Evolutionary conservation across 2,329 filamentous ascomycete genomes (phyloP), one percentile per base, ranked within the genome.

Genomic region (Calycina marina): DNA sequence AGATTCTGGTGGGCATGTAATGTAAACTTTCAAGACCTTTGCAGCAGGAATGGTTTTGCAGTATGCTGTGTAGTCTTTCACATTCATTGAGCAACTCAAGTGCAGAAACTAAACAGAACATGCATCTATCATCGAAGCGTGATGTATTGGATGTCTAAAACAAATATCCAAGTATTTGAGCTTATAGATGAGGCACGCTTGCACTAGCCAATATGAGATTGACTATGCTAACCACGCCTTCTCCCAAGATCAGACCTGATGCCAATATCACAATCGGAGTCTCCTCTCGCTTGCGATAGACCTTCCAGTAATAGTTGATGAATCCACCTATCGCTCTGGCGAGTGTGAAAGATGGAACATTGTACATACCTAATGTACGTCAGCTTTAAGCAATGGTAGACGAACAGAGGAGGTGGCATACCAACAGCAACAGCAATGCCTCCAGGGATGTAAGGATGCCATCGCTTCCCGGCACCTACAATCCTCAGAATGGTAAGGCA

Each of bases 351-450:
- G 84, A 93, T 0, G 90, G 90, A 1, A 88, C 84, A 48, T 96
- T 98, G 58, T 96, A 98, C 74, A 98, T 98, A 30, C 90, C 79
- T 77, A 45, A 15, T 2, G 15, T 16, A 6, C 12, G 18, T 34
- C 17, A 39, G 31, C 17, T 29, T 16, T 29, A 10, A 12, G 12
- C 14, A 39, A 26, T 13, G n/a, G 10, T 22, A 16, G 4, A 5
- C n/a, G 25, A 33, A 27, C 4, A 25, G 12, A 30, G 30, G 28
- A 14, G 18, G 25, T 25, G 13, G 60, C 68, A 54, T 57, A 78
- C 77, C 86, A 47, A 94, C 84, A 24, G 90, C 90, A 13, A 98
- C 88, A 3, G 90, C 88, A 48, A 98, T 94, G 0, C 90, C 90
- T 5, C 90, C 88, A 0, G 90, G 90, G 9, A 98, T 64, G 52